These are phyloP conservation scores for Aciculosporium take DNA, from an alignment of 2,329 filamentous ascomycete species.

Conservation along the genomic window DNA sequence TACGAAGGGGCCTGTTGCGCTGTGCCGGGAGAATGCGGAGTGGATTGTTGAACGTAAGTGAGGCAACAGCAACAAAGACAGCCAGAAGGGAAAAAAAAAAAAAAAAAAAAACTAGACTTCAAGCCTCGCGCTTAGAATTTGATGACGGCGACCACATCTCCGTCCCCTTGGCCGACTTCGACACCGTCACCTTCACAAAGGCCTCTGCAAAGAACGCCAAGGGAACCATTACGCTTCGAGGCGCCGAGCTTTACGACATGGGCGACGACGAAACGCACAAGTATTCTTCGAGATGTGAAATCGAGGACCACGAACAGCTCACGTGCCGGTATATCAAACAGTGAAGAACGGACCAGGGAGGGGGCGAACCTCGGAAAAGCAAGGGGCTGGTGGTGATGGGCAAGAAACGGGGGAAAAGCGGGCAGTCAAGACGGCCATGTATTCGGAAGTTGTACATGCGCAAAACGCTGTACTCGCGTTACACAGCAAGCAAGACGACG, in stretches of 20 bases:
- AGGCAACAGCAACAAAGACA: background rate
- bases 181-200: slow-evolving; percentile 14
- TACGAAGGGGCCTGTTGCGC: slow-evolving; percentile 23
- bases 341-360: too few species aligned
- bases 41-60: slow-evolving; percentile 41
- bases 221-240: slow-evolving; percentile 47
- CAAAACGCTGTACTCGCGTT: too few species aligned
- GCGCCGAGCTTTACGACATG: slow-evolving; percentile 47
- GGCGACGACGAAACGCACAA: background rate
- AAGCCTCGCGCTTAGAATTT: slow-evolving; percentile 11
- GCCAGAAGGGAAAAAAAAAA: background rate
- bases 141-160: slow-evolving; percentile 10
- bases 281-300: background rate
- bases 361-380: too few species aligned
- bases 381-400: too few species aligned
- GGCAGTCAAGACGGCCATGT: too few species aligned
- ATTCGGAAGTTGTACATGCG: too few species aligned
- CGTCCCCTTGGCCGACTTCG: slow-evolving; percentile 19
- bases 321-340: too few species aligned
- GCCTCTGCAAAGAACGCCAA: slow-evolving; percentile 12
- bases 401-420: too few species aligned
- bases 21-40: slow-evolving; percentile 44
- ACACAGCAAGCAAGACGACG: too few species aligned
- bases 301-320: too few species aligned
- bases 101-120: background rate